Conservation (phyloP, 169 alveolate genomes). For the Plasmodium sp. region DNA sequence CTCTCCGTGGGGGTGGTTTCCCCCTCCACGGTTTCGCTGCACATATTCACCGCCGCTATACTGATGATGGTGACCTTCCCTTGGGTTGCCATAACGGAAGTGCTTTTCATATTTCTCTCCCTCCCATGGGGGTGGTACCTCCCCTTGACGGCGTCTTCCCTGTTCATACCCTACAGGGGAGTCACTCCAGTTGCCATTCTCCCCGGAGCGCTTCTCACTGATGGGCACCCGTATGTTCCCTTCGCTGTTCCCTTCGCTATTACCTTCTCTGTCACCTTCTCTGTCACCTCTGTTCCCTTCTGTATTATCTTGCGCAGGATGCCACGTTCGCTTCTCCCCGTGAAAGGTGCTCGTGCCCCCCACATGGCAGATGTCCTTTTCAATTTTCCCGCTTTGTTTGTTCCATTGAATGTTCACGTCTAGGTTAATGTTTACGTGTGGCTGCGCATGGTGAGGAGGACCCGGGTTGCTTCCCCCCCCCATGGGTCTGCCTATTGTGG, state of each 20-base stretch:
- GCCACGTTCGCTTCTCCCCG: neutral
- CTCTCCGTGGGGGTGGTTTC: neutral
- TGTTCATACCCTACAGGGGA: neutral
- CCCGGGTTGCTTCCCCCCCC: neutral
- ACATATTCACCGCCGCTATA: neutral
- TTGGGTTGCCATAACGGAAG: neutral
- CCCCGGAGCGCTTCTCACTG: neutral
- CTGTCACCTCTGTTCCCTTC: neutral
- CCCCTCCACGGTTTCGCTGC: neutral
- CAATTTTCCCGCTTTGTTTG: neutral
- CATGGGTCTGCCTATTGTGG: neutral
- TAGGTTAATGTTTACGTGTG: conserved; percentile 17
- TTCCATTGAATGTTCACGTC: conserved; percentile 63
- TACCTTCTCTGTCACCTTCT: neutral
- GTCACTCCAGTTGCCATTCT: neutral
- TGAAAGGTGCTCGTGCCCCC: neutral
- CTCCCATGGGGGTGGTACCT: neutral
- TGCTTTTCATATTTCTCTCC: neutral
- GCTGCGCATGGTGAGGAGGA: neutral
- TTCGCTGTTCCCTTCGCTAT: neutral
- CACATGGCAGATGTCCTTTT: neutral
- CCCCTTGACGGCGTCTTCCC: neutral
- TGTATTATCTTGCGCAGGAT: neutral
- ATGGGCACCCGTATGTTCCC: neutral
- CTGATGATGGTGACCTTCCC: neutral